Base-by-base conservation (phyloP, 2,329 filamentous ascomycete species). In the Aureobasidium musti region DNA sequence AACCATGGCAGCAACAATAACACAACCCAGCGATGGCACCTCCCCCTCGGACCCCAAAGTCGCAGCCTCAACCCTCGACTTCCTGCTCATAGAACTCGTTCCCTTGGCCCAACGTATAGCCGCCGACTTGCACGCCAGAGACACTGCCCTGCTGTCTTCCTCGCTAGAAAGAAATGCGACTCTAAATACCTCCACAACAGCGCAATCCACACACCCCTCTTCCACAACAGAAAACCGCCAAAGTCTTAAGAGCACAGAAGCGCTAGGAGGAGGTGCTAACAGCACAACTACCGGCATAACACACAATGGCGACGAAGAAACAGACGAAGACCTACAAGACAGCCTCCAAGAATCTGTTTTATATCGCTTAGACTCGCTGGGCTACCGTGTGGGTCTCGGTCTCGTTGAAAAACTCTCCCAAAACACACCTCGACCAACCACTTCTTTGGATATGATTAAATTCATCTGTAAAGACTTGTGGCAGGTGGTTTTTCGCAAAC, bases 401-500 rank as follows among this genome's bases (percentile, higher is more conserved):
- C 83, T 98, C 66, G 92, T 93, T 23, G 95, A 99, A 80, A 85
- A 93, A 2, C 49, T 52, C 2, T 52, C 49, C 91, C 96, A 28
- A 6, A 47, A 30, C 10, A 23, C 14, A 7, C 23, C 47, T 21
- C 90, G 92, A 57, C 96, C 97, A 76, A 91, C 89, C 69, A 92
- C 97, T 73, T 93, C 93, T 4, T 86, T 99, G 49, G 95, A 98
- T 75, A 90, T 93, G 59, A 99, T 99, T 77, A 99, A 99, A 78
- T 98, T 99, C 75, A 83, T 99, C 59, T 99, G 95, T 86, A 99
- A 99, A 82, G 95, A 99, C 77, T 84, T 99, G 52, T 99, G 95
- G 95, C 92, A 88, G 39, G 83, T 98, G 23, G 86, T 97, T 19
- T 99, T 97, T 79, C 86, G 91, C 76, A 99, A 99, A 80, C 96